Evolutionary conservation across 129 eudicot species (phyloP).

Genomic region (Tagetes erecta): DNA sequence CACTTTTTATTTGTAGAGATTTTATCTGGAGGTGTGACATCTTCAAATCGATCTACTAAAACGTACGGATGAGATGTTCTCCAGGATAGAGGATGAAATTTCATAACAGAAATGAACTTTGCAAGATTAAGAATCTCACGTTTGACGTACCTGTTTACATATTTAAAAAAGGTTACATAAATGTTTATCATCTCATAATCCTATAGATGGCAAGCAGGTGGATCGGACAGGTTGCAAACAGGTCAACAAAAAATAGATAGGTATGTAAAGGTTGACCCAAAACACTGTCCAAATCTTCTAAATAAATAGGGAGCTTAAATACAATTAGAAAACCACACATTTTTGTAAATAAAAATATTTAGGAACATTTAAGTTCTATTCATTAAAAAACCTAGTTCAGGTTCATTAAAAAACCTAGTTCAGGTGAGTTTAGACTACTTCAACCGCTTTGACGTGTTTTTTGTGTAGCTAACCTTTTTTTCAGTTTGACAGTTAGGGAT

Average conservation of each 20-base stretch:
- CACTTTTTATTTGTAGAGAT: slow-evolving; percentile 65
- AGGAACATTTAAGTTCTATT: background rate
- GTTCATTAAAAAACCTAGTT: background rate
- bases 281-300: background rate
- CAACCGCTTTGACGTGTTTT: background rate
- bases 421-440: background rate
- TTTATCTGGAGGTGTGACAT: slow-evolving; percentile 87
- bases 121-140: slow-evolving; percentile 96
- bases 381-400: background rate
- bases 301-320: background rate
- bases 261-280: background rate
- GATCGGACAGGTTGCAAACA: background rate
- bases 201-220: background rate
- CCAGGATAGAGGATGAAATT: slow-evolving; percentile 90
- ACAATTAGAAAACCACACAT: background rate
- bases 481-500: background rate
- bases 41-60: slow-evolving; percentile 92
- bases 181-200: slow-evolving; percentile 4
- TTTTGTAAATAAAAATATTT: background rate
- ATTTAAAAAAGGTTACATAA: slow-evolving; percentile 7
- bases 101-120: slow-evolving; percentile 93
- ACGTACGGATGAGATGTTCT: slow-evolving; percentile 84
- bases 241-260: background rate
- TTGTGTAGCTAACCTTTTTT: background rate
- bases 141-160: slow-evolving; percentile 68